phyloP scores from a whole-genome alignment of 176 grass and related monocot genomes.

The Triticum aestivum region DNA sequence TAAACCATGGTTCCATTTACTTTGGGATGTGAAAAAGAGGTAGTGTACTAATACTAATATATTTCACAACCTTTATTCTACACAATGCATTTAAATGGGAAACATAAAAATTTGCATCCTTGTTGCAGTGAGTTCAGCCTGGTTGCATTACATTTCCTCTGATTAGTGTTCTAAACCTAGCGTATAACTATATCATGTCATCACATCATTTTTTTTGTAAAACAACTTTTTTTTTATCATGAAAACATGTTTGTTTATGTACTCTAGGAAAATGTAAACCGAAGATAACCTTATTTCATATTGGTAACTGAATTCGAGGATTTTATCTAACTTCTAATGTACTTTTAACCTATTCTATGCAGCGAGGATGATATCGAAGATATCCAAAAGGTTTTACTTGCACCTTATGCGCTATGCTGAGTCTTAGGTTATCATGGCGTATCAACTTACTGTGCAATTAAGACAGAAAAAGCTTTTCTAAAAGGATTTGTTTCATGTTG shows the following conservation, averaged over 20 bases:
- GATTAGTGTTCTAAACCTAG: not conserved
- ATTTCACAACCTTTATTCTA: not conserved
- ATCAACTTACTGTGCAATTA: constrained; percentile 6
- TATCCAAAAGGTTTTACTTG: constrained; percentile 87
- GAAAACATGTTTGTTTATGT: constrained; percentile 8
- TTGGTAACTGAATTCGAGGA: constrained; percentile 2
- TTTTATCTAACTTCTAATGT: not conserved
- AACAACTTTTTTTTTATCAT: constrained; percentile 4
- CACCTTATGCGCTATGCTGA: constrained; percentile 12
- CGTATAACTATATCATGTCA: not conserved
- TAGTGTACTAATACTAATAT: not conserved
- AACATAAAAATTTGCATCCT: not conserved
- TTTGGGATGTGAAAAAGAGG: not conserved
- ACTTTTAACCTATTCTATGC: constrained; percentile 33
- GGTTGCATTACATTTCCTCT: not conserved
- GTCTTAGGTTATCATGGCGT: constrained; percentile 13
- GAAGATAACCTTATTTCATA: not conserved
- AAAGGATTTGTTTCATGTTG: constrained; percentile 34
- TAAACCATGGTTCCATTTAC: constrained; percentile 16
- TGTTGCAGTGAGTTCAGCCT: not conserved
- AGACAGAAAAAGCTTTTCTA: constrained; percentile 25
- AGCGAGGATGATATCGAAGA: constrained; percentile 99
- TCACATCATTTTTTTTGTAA: not conserved
- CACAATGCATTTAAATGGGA: not conserved
- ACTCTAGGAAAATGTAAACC: constrained; percentile 6